Evolutionary conservation across 148 eudicot genomes (phyloP).

Genomic region (Salicornia ramosissima): DNA sequence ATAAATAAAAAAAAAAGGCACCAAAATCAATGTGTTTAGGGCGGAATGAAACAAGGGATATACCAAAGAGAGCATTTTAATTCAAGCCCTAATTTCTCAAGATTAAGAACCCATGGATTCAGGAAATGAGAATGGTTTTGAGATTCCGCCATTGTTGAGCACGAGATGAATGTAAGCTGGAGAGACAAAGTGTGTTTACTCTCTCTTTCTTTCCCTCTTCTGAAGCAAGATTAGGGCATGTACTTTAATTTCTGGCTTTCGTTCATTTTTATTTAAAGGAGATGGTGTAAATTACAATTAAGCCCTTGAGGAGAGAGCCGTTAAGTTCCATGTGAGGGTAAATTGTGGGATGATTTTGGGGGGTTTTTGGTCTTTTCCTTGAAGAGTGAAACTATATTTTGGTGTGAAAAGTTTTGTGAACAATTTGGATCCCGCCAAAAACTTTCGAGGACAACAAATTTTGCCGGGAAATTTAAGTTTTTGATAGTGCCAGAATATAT

Average conservation of each 20-base stretch:
- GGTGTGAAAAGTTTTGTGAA: not conserved
- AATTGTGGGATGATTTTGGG: not conserved
- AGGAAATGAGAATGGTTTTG: slow-evolving; percentile 36
- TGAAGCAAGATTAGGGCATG: not conserved
- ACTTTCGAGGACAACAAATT: not conserved
- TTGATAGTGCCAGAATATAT: not conserved
- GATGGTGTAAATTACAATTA: not conserved
- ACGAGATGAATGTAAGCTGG: not conserved
- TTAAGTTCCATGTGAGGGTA: not conserved
- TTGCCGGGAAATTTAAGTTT: slow-evolving; percentile 20
- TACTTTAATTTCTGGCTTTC: too few species aligned
- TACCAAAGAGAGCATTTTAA: slow-evolving; percentile 89
- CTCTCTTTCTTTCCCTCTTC: slow-evolving; percentile 10
- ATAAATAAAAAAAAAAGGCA: not conserved
- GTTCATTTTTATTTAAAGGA: not conserved
- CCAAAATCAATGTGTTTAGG: too few species aligned
- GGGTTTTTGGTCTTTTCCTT: slow-evolving; percentile 15
- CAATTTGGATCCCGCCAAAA: slow-evolving; percentile 15
- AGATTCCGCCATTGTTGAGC: slow-evolving; percentile 46
- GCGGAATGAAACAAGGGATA: not conserved
- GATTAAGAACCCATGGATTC: slow-evolving; percentile 70
- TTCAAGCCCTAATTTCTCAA: slow-evolving; percentile 81
- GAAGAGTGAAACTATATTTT: not conserved
- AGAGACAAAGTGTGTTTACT: not conserved
- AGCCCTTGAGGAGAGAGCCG: slow-evolving; percentile 2